Conservation (phyloP, 768 basidiomycete species). For the Lyophyllum atratum region DNA sequence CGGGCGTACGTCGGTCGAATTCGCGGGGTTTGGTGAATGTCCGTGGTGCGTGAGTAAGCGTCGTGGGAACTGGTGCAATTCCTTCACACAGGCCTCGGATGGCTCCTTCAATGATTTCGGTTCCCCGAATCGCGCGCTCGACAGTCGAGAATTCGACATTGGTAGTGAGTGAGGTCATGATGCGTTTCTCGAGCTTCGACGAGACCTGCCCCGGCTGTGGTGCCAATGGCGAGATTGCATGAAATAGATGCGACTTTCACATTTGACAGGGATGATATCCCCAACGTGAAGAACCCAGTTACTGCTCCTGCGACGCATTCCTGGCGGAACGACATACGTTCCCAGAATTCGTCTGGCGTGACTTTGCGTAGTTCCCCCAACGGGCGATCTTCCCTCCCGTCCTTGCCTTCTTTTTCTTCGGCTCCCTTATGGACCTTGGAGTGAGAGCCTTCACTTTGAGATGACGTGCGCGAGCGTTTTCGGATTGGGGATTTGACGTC, state of each 20-base stretch:
- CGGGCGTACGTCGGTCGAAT: slow-evolving; percentile 41
- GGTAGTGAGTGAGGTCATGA: slow-evolving; percentile 67
- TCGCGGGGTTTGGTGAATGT: slow-evolving; percentile 15
- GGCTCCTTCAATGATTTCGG: slow-evolving; percentile 67
- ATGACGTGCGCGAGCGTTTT: slow-evolving; percentile 53
- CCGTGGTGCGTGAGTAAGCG: slow-evolving; percentile 18
- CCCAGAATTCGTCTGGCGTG: slow-evolving; percentile 87
- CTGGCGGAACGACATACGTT: slow-evolving; percentile 94
- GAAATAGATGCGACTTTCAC: slow-evolving; percentile 16
- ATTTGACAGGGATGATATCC: slow-evolving; percentile 31
- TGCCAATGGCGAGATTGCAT: slow-evolving; percentile 42
- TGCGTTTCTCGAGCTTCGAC: slow-evolving; percentile 65
- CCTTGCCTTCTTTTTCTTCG: slow-evolving; percentile 23
- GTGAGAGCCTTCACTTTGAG: slow-evolving; percentile 23
- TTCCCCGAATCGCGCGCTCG: slow-evolving; percentile 66
- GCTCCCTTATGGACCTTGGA: slow-evolving; percentile 17
- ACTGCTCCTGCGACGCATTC: slow-evolving; percentile 90
- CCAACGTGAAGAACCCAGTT: slow-evolving; percentile 89
- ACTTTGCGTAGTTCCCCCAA: slow-evolving; percentile 62
- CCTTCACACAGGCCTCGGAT: slow-evolving; percentile 76
- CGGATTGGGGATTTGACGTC: slow-evolving; percentile 61
- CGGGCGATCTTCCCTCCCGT: slow-evolving; percentile 36
- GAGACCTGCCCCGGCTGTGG: slow-evolving; percentile 66
- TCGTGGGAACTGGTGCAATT: slow-evolving; percentile 33
- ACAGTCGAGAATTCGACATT: slow-evolving; percentile 77